Evolutionary conservation across 1,139 yeast genomes (phyloP).

Genomic region (Candida sp.): DNA sequence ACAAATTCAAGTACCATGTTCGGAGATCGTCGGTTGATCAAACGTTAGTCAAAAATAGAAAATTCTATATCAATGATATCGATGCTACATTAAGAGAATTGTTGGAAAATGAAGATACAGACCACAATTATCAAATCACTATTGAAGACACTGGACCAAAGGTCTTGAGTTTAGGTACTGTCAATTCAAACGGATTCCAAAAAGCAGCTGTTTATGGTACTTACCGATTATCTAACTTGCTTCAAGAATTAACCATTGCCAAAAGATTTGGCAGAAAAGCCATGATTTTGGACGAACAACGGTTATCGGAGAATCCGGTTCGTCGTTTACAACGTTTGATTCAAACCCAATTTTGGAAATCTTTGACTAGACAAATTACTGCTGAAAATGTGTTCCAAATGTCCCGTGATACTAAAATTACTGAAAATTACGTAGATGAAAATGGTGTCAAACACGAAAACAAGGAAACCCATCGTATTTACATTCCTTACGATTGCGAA

Average conservation of each 20-base stretch:
- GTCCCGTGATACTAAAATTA: constrained; percentile 78
- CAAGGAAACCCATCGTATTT: constrained; percentile 63
- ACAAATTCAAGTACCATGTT: constrained; percentile 12
- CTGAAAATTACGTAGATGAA: constrained; percentile 47
- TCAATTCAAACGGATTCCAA: constrained; percentile 76
- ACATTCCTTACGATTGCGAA: constrained; percentile 65
- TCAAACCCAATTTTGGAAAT: constrained; percentile 76
- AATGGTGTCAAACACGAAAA: constrained; percentile 24
- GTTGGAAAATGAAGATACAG: constrained; percentile 81
- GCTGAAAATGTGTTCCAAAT: constrained; percentile 61
- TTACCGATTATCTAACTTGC: constrained; percentile 81
- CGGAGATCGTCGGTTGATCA: constrained; percentile 74
- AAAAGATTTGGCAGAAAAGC: constrained; percentile 74
- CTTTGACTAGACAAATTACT: constrained; percentile 71
- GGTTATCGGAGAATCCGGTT: constrained; percentile 89
- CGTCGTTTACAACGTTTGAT: constrained; percentile 72
- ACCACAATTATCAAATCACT: constrained; percentile 81
- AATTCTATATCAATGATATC: constrained; percentile 73
- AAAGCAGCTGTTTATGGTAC: constrained; percentile 82
- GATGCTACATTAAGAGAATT: constrained; percentile 69
- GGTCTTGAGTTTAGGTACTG: constrained; percentile 78
- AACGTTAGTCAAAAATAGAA: constrained; percentile 37
- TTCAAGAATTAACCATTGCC: constrained; percentile 90
- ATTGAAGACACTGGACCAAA: constrained; percentile 95
- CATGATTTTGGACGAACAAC: constrained; percentile 75